These are phyloP conservation scores for Kodamaea leandrae DNA, from an alignment of 805 yeast genomes.

Conservation along the genomic window DNA sequence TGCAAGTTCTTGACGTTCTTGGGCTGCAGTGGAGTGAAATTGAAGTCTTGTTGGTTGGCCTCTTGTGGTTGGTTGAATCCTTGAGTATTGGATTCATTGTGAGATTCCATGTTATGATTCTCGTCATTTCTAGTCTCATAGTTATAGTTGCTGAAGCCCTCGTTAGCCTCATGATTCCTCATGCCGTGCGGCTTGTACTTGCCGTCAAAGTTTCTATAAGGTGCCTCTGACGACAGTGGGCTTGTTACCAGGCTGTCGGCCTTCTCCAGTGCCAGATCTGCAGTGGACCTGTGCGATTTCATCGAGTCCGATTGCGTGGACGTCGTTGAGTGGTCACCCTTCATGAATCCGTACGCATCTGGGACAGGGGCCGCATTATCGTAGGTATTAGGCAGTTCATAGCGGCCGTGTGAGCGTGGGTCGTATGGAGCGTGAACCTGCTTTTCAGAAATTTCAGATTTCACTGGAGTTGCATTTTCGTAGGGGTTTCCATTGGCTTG, in stretches of 20 bases:
- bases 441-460: background rate
- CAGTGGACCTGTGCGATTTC: constrained; percentile 6
- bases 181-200: constrained; percentile 3
- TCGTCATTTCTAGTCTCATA: background rate
- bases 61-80: background rate
- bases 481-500: background rate
- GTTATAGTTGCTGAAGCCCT: background rate
- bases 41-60: constrained; percentile 2
- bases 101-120: too few species aligned
- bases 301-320: constrained; percentile 8
- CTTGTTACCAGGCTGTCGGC: constrained; percentile 8
- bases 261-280: constrained; percentile 10
- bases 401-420: too few species aligned
- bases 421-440: background rate
- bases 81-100: background rate
- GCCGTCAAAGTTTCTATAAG: background rate
- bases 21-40: constrained; percentile 8
- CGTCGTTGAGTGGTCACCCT: background rate
- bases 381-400: too few species aligned
- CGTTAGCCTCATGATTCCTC: background rate
- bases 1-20: constrained; percentile 26
- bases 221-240: constrained; percentile 9
- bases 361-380: background rate
- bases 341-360: too few species aligned
- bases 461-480: background rate